Base-by-base conservation (phyloP, 164 flowering plant genomes). In the Macadamia tetraphylla region DNA sequence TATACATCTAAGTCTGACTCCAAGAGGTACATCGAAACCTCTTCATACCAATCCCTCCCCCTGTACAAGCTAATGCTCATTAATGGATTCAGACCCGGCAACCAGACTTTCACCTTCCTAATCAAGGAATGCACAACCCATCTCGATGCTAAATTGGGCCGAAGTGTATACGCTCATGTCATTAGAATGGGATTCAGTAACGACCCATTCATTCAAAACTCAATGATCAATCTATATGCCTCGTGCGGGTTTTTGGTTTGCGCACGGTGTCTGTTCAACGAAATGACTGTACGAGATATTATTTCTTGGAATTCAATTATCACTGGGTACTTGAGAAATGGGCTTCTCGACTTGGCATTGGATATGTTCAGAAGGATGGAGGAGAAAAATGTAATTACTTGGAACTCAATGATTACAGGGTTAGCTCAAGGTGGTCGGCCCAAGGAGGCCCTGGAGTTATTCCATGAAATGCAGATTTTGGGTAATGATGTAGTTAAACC, bases 271-370 rank as follows among this genome's bases (percentile, higher is more conserved):
- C 48, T 89, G 83, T 89, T 89, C 64, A 88, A 87, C 67, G 88
- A 78, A 79, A 88, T 87, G 90, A 32, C 57, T 3, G 12, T 61
- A 0, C 77, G 81, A 60, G 91, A 88, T 78, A 75, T 85, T 62
- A 94, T 88, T 66, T 86, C 96, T 14, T 88, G 92, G 94, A 91
- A 89, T 67, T 80, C 88, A 31, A 78, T 88, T 77, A 71, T 91
- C 60, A 70, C 64, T 63, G 96, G 94, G 77, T 84, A 71, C 72
- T 79, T 89, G 74, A 87, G 96, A 68, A 60, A 70, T 66, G 90
- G 91, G 42, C 80, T 72, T 43, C 77, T 82, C 58, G 92, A 85
- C 57, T 48, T 58, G 9, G 96, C 92, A 0, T 72, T 79, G 75
- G 77, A 65, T 56, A 60, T 88, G 71, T 90, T 90, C 59, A 65